Base-by-base conservation (phyloP, 2,329 filamentous ascomycete species). In the Sordariomycetes sp. region DNA sequence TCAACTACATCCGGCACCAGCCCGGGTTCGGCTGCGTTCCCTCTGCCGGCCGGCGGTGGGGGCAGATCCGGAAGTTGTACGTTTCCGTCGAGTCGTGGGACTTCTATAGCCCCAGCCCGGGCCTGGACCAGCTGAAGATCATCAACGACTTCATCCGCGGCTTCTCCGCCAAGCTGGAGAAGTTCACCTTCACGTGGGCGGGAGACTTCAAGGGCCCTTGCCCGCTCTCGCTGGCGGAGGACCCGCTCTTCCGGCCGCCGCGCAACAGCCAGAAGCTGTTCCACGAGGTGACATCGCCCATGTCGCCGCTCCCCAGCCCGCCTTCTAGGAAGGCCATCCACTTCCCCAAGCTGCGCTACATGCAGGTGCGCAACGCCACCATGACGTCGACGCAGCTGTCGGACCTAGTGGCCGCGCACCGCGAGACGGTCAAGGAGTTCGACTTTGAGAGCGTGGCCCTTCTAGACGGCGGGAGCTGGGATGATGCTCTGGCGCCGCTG, bases 381-480 rank as follows among this genome's bases (percentile, higher is more conserved):
- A 85, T 92, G 77, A 86, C 87, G 62, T 83, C 85, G 7, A 72
- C 77, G 1, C 89, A 94, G 69, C 80, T 95, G 60, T 79, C 83
- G 51, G 76, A 78, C 16, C 83, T 96, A 61, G 85, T 94, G 60
- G 72, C 76, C 55, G 74, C 76, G 14, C 89, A 96, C 71, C 79
- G 82, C 34, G 74, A 76, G 58, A 86, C 83, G 0, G 81, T 95
- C 53, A 79, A 81, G 62, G 87, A 93, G 66, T 90, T 93, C 66
- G 86, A 90, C 68, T 90, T 95, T 69, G 85, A 91, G 67, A 85
- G 89, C 61, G 85, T 92, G 20, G 76, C 80, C 34, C 79, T 96
- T 51, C 78, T 83, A 55, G 79, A 81, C 60, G 76, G 76, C 37
- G 90, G 88, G 32, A 86, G 78, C 59, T 96, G 90, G 90, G 87